A percentile compares a stretch with the other conserved stretches of the same genome.
Conservation (phyloP, 331 rosid genomes). For the Rhamnella rubrinervis region DNA sequence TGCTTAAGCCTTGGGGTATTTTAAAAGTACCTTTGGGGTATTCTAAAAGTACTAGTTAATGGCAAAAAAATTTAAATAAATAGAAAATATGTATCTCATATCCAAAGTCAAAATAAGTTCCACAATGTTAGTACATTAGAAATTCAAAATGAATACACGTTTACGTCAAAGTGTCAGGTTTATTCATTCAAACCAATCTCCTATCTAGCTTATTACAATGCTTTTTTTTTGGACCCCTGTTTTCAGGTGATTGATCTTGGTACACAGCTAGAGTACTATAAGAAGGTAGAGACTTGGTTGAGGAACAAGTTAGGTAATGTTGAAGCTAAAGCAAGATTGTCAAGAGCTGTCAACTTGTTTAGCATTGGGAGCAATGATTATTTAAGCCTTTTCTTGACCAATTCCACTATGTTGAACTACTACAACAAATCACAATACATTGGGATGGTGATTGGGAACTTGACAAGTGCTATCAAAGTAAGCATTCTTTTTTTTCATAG, state of each 20-base stretch:
- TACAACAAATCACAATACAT: slow-evolving; percentile 49
- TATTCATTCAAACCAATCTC: slow-evolving; percentile 1
- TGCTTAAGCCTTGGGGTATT: no score
- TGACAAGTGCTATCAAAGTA: no score
- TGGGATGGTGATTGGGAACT: no score
- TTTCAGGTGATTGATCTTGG: slow-evolving; percentile 68
- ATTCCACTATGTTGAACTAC: slow-evolving; percentile 46
- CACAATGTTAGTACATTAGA: neutral
- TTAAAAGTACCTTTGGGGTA: no score
- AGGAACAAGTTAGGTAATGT: slow-evolving; percentile 44
- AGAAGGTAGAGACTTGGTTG: slow-evolving; percentile 43
- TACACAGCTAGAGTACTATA: slow-evolving; percentile 56
- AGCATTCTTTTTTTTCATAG: no score
- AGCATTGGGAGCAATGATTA: slow-evolving; percentile 81
- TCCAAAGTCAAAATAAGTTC: neutral
- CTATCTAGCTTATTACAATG: neutral
- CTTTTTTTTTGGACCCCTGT: neutral
- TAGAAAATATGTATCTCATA: neutral
- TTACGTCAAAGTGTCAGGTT: neutral
- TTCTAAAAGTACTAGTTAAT: neutral
- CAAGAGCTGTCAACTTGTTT: slow-evolving; percentile 71
- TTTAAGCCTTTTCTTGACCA: slow-evolving; percentile 45
- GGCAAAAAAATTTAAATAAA: slow-evolving; percentile 2
- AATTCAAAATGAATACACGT: neutral
- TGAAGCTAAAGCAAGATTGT: slow-evolving; percentile 38